Conservation (phyloP, 345 rosid genomes). For the Citrus australasica region DNA sequence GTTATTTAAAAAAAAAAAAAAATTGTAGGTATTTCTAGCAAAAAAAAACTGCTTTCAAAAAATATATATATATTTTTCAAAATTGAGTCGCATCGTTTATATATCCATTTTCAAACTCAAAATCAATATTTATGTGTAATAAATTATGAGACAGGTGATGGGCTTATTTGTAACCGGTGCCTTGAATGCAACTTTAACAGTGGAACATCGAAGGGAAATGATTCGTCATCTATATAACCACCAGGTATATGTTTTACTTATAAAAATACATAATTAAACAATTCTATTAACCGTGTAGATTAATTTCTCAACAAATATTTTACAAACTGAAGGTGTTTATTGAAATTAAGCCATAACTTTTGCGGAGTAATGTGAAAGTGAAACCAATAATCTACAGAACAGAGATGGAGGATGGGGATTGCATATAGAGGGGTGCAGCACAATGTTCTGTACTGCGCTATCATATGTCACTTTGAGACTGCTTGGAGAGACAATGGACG, state of each 20-base stretch:
- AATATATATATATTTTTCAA: too few species aligned
- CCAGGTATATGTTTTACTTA: slow-evolving; percentile 34
- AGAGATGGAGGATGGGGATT: slow-evolving; percentile 83
- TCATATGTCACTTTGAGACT: slow-evolving; percentile 53
- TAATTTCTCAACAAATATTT: not conserved
- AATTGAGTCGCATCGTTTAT: too few species aligned
- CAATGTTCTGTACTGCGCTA: slow-evolving; percentile 52
- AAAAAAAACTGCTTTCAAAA: not conserved
- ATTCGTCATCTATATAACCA: slow-evolving; percentile 62
- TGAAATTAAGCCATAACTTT: not conserved
- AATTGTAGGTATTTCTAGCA: not conserved
- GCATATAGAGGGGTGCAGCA: slow-evolving; percentile 62
- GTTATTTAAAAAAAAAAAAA: not conserved
- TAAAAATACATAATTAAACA: too few species aligned
- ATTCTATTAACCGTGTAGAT: not conserved
- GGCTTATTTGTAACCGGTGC: slow-evolving; percentile 47
- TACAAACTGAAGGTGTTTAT: not conserved
- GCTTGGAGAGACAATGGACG: slow-evolving; percentile 40
- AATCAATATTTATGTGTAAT: too few species aligned
- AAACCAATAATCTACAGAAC: slow-evolving; percentile 29
- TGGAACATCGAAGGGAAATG: slow-evolving; percentile 45
- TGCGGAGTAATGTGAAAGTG: not conserved
- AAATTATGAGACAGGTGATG: slow-evolving; percentile 42
- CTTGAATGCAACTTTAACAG: slow-evolving; percentile 21
- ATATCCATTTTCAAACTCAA: too few species aligned